Evolutionary conservation across 1,284 basidiomycete species (phyloP), one percentile per base, ranked within the genome.

Genomic region (Singerocomus inundabilis): DNA sequence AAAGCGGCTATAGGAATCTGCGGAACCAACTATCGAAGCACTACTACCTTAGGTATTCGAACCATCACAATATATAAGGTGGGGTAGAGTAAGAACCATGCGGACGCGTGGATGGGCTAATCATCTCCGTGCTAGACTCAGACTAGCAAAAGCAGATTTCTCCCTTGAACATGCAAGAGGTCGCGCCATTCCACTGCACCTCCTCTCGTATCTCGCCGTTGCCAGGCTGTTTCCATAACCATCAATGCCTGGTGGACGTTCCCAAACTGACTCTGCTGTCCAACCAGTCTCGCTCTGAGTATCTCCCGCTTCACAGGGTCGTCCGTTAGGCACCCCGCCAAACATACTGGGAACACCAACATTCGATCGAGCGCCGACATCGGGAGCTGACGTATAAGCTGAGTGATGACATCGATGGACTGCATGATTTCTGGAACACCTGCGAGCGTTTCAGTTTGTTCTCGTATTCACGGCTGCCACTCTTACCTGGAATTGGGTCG

Each of bases 251-350:
- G 81, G 56, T 78, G 72, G 48, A 82, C 61, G 64, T 85, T 84
- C 10, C 85, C 85, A 54, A 84, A 76, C 53, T 73, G 76, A 54
- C 77, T 76, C 59, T 85, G 80, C 56, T 79, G 75, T 41, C 67
- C 68, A 29, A 75, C 72, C 41, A 89, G 67, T 35, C 84, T 78
- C 32, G 70, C 68, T 60, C 80, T 81, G 63, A 88, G 71, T 58
- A 82, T 76, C 47, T 85, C 80, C 40, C 83, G 78, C 52, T 77
- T 74, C 48, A 70, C 69, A 26, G 74, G 77, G 61, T 84, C 78
- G 63, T 88, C 84, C 32, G 84, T 78, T 75, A 90, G 77, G 65
- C 80, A 81, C 1, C 84, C 88, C 18, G 82, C 81, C 40, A 91
- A 71, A 61, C 80, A 83, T 49, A 89, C 76, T 16, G 89, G 88